Conservation (phyloP, 2,329 filamentous ascomycete genomes). For the Botryosphaeria agaves region DNA sequence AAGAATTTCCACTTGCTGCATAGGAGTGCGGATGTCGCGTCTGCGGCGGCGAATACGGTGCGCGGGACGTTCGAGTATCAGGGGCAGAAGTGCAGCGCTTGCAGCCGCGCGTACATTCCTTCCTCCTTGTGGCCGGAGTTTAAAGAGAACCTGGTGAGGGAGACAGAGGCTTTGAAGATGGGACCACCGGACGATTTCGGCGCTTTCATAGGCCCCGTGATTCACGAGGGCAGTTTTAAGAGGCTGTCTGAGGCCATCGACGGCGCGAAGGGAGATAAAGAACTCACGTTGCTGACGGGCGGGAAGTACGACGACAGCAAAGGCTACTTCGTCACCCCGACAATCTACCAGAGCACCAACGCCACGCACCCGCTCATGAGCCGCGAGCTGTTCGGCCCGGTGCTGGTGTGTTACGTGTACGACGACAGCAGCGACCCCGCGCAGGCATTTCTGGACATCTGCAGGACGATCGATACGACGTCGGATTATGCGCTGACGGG, state of each 20-base stretch:
- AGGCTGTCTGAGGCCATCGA: conserved; percentile 65
- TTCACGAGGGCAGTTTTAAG: conserved; percentile 66
- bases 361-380: conserved; percentile 57
- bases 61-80: conserved; percentile 83
- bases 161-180: conserved; percentile 52
- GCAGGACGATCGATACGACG: conserved; percentile 49
- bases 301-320: conserved; percentile 61
- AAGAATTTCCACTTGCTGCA: conserved; percentile 90
- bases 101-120: conserved; percentile 63
- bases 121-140: conserved; percentile 59
- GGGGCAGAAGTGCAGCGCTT: conserved; percentile 82
- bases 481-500: conserved; percentile 67
- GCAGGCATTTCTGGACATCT: conserved; percentile 40
- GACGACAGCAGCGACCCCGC: conserved; percentile 41
- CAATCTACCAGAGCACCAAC: conserved; percentile 60
- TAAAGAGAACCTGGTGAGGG: conserved; percentile 45
- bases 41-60: conserved; percentile 66
- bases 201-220: conserved; percentile 79
- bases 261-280: conserved; percentile 55
- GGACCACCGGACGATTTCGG: conserved; percentile 52
- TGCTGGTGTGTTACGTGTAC: conserved; percentile 62
- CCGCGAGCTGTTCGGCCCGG: conserved; percentile 68
- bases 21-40: conserved; percentile 56
- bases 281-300: conserved; percentile 56
- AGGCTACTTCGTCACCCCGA: conserved; percentile 74